Percentiles rank a stretch among this genome's conserved stretches.
Conservation (phyloP, 768 basidiomycete species). For the Trametes cinnabarina region DNA sequence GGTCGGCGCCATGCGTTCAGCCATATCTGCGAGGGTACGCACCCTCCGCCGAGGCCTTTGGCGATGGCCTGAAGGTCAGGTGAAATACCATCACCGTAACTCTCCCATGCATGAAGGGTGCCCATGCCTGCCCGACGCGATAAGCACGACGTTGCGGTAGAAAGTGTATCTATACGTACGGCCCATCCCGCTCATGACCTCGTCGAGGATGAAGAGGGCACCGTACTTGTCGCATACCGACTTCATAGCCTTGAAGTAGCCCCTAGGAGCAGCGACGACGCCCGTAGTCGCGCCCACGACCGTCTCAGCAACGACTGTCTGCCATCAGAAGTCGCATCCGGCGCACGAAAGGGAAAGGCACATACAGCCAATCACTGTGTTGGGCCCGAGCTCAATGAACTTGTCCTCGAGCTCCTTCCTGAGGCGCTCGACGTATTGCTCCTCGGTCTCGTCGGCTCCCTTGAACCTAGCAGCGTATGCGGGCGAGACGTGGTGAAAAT, state of each 20-base stretch:
- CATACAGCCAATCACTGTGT: conserved; percentile 77
- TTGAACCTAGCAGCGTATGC: conserved; percentile 85
- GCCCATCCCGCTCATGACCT: conserved; percentile 93
- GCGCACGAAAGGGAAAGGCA: neutral
- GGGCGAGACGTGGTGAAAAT: conserved; percentile 85
- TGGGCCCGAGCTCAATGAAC: conserved; percentile 76
- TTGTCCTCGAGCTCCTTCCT: conserved; percentile 82
- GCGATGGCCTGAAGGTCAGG: conserved; percentile 89
- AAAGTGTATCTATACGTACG: conserved; percentile 44
- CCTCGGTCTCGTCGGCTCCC: conserved; percentile 65
- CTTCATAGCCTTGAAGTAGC: conserved; percentile 85
- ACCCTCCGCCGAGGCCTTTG: conserved; percentile 90
- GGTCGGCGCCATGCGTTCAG: neutral
- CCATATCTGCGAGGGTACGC: conserved; percentile 23
- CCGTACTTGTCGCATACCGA: conserved; percentile 71
- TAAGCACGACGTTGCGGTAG: neutral
- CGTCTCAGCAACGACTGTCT: conserved; percentile 77
- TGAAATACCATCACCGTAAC: conserved; percentile 68
- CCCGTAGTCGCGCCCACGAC: conserved; percentile 87
- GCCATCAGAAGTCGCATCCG: neutral
- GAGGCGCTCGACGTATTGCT: conserved; percentile 75
- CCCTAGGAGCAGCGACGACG: conserved; percentile 71
- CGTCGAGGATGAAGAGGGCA: conserved; percentile 83
- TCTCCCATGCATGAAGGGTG: conserved; percentile 83
- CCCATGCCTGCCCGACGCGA: conserved; percentile 62